These are phyloP conservation scores for Entophlyctis luteolus DNA, from an alignment of 192 early-diverging fungal species.

Conservation along the genomic window DNA sequence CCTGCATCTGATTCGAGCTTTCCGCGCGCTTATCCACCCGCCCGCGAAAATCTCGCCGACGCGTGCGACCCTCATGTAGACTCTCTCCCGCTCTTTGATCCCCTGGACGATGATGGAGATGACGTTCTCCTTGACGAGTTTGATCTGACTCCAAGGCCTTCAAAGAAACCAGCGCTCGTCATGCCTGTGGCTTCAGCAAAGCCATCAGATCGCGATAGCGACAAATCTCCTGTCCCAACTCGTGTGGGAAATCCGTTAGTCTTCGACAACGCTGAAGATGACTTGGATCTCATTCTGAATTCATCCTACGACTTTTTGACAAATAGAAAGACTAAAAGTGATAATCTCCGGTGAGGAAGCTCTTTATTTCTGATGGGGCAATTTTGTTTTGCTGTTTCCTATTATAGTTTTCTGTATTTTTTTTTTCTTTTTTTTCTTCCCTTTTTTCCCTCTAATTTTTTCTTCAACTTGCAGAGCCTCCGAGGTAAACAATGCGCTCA, in stretches of 20 bases:
- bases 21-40: no score
- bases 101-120: no score
- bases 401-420: not conserved
- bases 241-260: not conserved
- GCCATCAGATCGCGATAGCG: no score
- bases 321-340: not conserved
- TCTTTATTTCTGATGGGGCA: not conserved
- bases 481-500: not conserved
- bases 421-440: not conserved
- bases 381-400: not conserved
- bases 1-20: no score
- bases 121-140: no score
- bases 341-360: not conserved
- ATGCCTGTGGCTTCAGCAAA: no score
- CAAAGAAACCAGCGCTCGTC: no score
- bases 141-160: no score
- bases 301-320: slow-evolving; percentile 8
- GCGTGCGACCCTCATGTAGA: no score
- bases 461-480: not conserved
- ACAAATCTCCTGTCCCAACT: no score
- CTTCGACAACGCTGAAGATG: slow-evolving; percentile 18
- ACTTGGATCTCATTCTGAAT: slow-evolving; percentile 14
- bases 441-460: not conserved
- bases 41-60: no score
- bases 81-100: no score